Percentiles rank a stretch among this genome's conserved stretches.
Conservation (phyloP, 257 asterid genomes). For the Nicotiana benthamiana region DNA sequence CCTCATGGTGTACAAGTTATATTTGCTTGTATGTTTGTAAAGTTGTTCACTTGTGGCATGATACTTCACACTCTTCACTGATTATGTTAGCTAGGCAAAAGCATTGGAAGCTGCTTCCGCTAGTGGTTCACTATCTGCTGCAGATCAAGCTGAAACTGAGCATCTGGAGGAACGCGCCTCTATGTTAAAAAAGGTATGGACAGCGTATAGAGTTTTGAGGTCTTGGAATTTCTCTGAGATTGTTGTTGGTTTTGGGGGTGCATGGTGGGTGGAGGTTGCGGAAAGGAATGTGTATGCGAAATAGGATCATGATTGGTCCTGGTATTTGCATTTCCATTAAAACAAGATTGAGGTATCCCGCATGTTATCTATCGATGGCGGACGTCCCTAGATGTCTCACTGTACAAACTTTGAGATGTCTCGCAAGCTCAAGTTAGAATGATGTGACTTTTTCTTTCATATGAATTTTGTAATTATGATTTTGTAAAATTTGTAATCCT, state of each 20-base stretch:
- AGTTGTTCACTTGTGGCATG: not conserved
- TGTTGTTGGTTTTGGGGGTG: not conserved
- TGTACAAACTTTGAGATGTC: not conserved
- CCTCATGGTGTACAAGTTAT: not conserved
- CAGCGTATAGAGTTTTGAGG: not conserved
- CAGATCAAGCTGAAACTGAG: conserved; percentile 61
- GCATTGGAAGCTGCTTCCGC: conserved; percentile 38
- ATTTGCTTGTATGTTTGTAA: not conserved
- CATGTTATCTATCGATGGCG: not conserved
- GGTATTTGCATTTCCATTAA: not conserved
- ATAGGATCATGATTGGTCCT: not conserved
- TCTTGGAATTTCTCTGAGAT: not conserved
- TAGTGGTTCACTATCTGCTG: conserved; percentile 35
- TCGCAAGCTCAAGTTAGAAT: not conserved
- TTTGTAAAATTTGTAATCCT: not conserved
- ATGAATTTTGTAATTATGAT: not conserved
- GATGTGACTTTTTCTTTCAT: not conserved
- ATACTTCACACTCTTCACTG: not conserved
- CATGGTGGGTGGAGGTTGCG: not conserved
- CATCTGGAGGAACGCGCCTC: conserved; percentile 66
- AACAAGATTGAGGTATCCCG: not conserved
- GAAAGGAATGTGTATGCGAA: not conserved
- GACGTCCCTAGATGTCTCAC: not conserved
- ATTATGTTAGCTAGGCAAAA: conserved; percentile 39
- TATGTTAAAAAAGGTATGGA: conserved; percentile 50